Evolutionary conservation across 75 land plant species (phyloP), one percentile per base, ranked within the genome.

Genomic region (Ceratopteris richardii): DNA sequence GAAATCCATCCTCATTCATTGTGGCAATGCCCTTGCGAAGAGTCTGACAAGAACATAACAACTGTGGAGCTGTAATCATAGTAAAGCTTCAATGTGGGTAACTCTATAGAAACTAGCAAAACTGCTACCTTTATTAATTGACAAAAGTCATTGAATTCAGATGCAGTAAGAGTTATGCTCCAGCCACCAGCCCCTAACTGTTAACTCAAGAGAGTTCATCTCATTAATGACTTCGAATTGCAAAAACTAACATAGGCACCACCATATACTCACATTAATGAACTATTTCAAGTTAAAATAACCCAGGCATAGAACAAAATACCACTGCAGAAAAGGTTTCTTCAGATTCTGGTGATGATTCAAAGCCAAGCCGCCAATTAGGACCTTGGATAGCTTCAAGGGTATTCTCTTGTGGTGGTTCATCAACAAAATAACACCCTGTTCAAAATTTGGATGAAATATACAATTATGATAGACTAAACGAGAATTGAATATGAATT

Each of bases 321-420:
- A 65, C 67, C 42, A 65, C 56, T n/a, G 67, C 67, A 36, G 58
- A 65, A 27, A 65, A 65, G 48, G 60, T 65, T 24, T 65, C 67
- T 43, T 65, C 67, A 22, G 60, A 65, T 7, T 56, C 60, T 27
- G 67, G 67, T 13, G 67, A 60, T 31, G 67, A 55, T 55, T 65
- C 67, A 44, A 55, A 65, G 11, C 67, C 67, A 27, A 65, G 54
- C 16, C 67, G 47, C 67, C 67, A 65, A 7, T 58, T 58, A 10
- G 54, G 58, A 33, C 67, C 67, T 43, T 65, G 42, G 18, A 65
- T 21, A 1, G 56, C 60, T 43, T 56, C 59, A 29, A 65, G 56
- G 4, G 23, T 28, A 13, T 65, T 65, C 29, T 20, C 67, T 19
- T 27, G 39, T 5, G 60, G 47, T n/a, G 60, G 60, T 31, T 65